Percentiles rank a stretch among this genome's conserved stretches.
Conservation (phyloP, 2,329 filamentous ascomycete genomes). For the Trichoderma hamatum region DNA sequence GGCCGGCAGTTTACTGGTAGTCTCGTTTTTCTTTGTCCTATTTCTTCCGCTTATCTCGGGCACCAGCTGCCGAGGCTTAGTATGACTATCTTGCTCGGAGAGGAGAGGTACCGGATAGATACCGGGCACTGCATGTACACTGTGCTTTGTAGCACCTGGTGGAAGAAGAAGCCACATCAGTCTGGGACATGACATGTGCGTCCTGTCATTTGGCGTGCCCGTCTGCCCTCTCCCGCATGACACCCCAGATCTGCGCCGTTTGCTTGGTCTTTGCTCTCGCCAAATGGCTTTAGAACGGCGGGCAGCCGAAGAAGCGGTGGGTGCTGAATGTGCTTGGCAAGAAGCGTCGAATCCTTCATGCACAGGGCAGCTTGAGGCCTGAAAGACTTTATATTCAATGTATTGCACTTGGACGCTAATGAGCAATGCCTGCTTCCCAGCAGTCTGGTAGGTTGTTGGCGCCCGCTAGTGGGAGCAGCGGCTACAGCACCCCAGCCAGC, state of each 20-base stretch:
- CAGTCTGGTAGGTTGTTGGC: background rate
- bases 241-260: background rate
- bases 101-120: background rate
- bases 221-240: background rate
- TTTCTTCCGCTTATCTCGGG: background rate
- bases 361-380: background rate
- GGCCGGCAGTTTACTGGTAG: background rate
- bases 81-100: too few species aligned
- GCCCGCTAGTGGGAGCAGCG: background rate
- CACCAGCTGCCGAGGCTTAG: background rate
- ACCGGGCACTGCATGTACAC: background rate
- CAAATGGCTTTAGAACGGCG: constrained; percentile 1
- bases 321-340: background rate
- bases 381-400: background rate
- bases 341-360: background rate
- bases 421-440: constrained; percentile 1
- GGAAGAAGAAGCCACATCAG: background rate
- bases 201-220: constrained; percentile 13
- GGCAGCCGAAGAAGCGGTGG: constrained; percentile 18
- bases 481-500: background rate
- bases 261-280: constrained; percentile 1
- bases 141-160: background rate
- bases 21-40: background rate
- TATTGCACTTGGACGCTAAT: background rate
- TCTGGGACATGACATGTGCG: background rate